phyloP scores from a whole-genome alignment of 2,329 filamentous ascomycete species.

The Talaromyces marneffei region DNA sequence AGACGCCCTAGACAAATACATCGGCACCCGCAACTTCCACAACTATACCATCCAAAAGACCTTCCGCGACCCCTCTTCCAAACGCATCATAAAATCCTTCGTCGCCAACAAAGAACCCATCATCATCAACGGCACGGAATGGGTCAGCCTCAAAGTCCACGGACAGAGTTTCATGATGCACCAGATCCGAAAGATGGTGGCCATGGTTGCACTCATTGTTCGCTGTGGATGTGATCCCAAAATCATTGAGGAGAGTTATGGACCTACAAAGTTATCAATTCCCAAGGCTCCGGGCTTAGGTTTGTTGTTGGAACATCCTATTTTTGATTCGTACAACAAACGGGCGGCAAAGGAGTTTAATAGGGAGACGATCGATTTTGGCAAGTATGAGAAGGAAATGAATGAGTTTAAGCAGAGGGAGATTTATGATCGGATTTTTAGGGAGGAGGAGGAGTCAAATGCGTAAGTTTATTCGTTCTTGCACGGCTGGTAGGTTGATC shows the following conservation, averaged over 20 bases:
- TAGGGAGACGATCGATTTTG: slow-evolving; percentile 69
- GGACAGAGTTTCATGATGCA: slow-evolving; percentile 99
- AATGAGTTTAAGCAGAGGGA: slow-evolving; percentile 83
- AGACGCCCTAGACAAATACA: slow-evolving; percentile 65
- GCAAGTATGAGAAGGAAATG: slow-evolving; percentile 69
- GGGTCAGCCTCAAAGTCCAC: slow-evolving; percentile 92
- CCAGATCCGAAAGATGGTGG: slow-evolving; percentile 98
- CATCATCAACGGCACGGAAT: slow-evolving; percentile 85
- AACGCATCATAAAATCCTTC: slow-evolving; percentile 90
- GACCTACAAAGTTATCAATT: slow-evolving; percentile 68
- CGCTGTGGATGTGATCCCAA: slow-evolving; percentile 71
- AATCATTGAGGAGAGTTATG: slow-evolving; percentile 70
- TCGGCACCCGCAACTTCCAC: slow-evolving; percentile 87
- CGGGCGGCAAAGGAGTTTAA: slow-evolving; percentile 58
- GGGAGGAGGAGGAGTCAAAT: slow-evolving; percentile 80
- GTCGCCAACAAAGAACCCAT: slow-evolving; percentile 68
- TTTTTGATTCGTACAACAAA: slow-evolving; percentile 83
- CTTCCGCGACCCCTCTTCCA: slow-evolving; percentile 72
- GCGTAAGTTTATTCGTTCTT: slow-evolving; percentile 54
- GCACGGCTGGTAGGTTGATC: background rate
- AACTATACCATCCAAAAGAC: slow-evolving; percentile 95
- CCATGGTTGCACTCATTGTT: slow-evolving; percentile 78
- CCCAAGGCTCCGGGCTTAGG: slow-evolving; percentile 91
- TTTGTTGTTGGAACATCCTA: slow-evolving; percentile 78
- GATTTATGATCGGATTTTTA: slow-evolving; percentile 88